Conservation (phyloP, 352 stramenopile genomes). For the Pythium biforme region DNA sequence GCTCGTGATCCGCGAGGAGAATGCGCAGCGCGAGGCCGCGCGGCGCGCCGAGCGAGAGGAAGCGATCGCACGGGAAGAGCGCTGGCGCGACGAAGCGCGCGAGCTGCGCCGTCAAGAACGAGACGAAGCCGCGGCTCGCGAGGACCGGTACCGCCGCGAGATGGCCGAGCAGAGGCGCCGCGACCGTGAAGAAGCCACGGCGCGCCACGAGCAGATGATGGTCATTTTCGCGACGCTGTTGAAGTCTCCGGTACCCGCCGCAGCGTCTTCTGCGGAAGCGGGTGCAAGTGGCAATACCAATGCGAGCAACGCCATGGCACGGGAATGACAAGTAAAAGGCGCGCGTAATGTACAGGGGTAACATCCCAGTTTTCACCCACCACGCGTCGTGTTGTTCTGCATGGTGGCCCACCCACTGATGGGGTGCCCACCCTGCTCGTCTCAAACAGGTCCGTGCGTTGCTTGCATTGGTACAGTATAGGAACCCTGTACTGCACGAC, state of each 20-base stretch:
- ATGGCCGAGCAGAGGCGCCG: conserved; percentile 15
- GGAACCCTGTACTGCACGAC: too few relatives aligned
- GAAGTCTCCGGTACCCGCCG: conserved; percentile 3
- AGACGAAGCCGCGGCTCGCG: conserved; percentile 5
- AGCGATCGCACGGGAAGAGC: conserved; percentile 5
- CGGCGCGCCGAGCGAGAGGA: conserved; percentile 4
- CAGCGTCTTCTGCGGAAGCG: too few relatives aligned
- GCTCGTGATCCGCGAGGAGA: conserved; percentile 15
- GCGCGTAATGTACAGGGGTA: too few relatives aligned
- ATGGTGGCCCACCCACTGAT: too few relatives aligned
- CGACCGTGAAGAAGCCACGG: conserved; percentile 10
- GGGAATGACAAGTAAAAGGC: too few relatives aligned
- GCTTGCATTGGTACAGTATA: too few relatives aligned
- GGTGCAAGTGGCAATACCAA: too few relatives aligned
- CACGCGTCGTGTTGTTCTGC: too few relatives aligned
- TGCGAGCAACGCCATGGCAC: too few relatives aligned
- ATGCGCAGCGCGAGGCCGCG: conserved; percentile 9
- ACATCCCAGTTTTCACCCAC: too few relatives aligned
- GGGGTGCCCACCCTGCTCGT: too few relatives aligned
- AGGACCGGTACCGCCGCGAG: conserved; percentile 15
- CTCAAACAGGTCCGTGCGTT: too few relatives aligned
- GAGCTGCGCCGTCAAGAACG: conserved; percentile 12
- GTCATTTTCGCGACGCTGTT: conserved; percentile 6
- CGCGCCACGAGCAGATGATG: conserved; percentile 21
- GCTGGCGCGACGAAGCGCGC: conserved; percentile 2